Evolutionary conservation across 2,329 filamentous ascomycete genomes (phyloP).

Genomic region (Scopulariopsis brevicaulis): DNA sequence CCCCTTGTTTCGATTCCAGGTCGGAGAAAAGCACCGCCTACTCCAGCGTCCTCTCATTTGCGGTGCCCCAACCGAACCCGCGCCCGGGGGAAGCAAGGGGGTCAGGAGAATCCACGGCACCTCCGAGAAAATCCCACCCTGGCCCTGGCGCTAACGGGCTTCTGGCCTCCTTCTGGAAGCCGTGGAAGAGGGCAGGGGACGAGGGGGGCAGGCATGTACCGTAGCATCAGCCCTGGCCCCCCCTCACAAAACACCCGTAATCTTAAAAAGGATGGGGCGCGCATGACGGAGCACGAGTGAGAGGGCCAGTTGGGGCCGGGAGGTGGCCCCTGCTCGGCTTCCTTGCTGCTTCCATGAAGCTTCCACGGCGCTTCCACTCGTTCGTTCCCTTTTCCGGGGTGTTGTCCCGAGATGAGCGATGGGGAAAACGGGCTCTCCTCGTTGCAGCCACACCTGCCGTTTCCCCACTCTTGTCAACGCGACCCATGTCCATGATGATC

Average conservation of each 20-base stretch:
- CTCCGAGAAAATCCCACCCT: not conserved
- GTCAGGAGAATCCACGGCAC: not conserved
- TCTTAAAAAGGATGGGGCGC: not conserved
- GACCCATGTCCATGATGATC: not conserved
- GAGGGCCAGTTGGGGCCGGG: not conserved
- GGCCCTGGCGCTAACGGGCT: not conserved
- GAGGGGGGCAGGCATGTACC: not conserved
- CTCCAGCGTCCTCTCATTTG: not conserved
- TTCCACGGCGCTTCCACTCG: not conserved
- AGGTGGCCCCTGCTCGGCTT: not conserved
- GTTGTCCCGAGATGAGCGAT: not conserved
- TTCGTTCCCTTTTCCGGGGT: not conserved
- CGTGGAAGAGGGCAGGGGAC: not conserved
- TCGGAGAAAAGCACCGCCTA: not conserved
- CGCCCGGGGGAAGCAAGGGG: not conserved
- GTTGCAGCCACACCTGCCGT: not conserved
- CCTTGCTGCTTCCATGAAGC: not conserved
- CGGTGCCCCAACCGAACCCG: not conserved
- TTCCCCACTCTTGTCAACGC: not conserved
- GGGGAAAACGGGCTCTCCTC: not conserved
- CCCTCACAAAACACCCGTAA: not conserved
- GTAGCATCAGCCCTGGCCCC: not conserved
- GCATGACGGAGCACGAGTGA: not conserved
- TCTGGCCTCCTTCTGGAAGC: not conserved
- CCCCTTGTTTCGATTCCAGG: not conserved